These are phyloP conservation scores for Pythium brassicae DNA, from an alignment of 352 stramenopile genomes.

Conservation along the genomic window DNA sequence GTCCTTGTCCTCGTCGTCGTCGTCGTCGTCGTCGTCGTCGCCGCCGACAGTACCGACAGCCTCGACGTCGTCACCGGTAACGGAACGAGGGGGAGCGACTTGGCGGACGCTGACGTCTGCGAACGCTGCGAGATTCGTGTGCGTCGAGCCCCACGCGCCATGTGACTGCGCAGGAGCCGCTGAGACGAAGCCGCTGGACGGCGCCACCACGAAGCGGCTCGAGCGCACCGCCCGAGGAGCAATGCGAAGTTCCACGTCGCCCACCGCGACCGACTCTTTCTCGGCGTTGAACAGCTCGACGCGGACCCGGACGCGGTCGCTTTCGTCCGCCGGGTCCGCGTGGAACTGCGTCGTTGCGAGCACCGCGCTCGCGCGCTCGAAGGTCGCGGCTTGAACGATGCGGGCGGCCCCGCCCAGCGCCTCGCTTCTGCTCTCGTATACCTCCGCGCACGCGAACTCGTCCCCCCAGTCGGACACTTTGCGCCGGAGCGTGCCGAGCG, in stretches of 20 bases:
- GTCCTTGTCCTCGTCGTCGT: neutral
- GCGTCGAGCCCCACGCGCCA: neutral
- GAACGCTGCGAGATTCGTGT: neutral
- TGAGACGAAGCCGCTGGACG: neutral
- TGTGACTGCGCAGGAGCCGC: neutral
- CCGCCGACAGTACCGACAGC: too few relatives aligned
- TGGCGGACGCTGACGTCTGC: neutral
- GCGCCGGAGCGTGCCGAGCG: conserved; percentile 1
- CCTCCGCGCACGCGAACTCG: conserved; percentile 2
- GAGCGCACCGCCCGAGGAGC: neutral
- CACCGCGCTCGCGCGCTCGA: conserved; percentile 21
- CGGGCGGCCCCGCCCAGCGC: neutral
- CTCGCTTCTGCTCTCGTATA: conserved; percentile 7
- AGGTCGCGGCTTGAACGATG: conserved; percentile 11
- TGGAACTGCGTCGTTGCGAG: conserved; percentile 10
- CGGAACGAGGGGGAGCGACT: neutral
- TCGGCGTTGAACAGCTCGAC: conserved; percentile 13
- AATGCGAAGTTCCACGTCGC: neutral
- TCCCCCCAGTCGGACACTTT: neutral
- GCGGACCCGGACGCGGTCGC: neutral
- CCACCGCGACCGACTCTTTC: conserved; percentile 6
- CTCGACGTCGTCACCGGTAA: neutral
- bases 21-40: neutral
- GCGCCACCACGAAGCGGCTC: conserved; percentile 10
- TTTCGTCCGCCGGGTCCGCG: neutral